phyloP scores from a whole-genome alignment of 352 stramenopile genomes.

The Globisporangium parvum region DNA sequence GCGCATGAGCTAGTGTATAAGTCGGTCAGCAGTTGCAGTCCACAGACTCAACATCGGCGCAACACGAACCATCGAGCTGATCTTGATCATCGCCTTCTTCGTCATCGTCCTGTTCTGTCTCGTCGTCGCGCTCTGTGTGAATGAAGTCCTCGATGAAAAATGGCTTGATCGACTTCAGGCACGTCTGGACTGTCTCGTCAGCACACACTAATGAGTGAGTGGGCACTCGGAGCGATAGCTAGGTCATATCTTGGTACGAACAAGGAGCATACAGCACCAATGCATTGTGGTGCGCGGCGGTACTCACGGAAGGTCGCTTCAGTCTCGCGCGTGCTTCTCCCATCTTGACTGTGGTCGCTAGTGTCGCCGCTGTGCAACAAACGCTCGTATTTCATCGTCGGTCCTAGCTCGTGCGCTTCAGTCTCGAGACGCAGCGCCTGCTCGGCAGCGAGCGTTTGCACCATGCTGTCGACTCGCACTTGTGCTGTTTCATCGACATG shows the following conservation, averaged over 20 bases:
- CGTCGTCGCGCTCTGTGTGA: conserved; percentile 3
- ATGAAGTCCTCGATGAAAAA: conserved; percentile 32
- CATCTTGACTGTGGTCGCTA: neutral
- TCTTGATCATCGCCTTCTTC: neutral
- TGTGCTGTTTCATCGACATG: neutral
- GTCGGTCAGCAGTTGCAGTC: neutral
- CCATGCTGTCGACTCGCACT: neutral
- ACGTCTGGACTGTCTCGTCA: conserved; percentile 16
- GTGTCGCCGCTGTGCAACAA: too few species aligned
- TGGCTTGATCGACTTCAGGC: conserved; percentile 26
- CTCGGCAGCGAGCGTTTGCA: neutral
- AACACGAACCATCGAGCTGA: neutral
- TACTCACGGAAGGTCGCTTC: neutral
- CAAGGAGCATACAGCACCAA: too few species aligned
- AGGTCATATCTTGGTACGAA: too few species aligned
- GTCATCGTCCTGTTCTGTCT: neutral
- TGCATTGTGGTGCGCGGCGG: too few species aligned
- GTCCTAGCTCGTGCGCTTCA: neutral
- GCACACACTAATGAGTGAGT: too few species aligned
- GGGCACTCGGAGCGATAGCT: too few species aligned
- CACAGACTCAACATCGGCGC: too few species aligned
- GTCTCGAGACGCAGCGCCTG: neutral
- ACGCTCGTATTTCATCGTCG: neutral
- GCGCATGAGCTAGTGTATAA: too few species aligned
- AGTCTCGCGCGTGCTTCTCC: too few species aligned